Base-by-base conservation (phyloP, 108 stramenopile species). In the Skeletonema potamos region DNA sequence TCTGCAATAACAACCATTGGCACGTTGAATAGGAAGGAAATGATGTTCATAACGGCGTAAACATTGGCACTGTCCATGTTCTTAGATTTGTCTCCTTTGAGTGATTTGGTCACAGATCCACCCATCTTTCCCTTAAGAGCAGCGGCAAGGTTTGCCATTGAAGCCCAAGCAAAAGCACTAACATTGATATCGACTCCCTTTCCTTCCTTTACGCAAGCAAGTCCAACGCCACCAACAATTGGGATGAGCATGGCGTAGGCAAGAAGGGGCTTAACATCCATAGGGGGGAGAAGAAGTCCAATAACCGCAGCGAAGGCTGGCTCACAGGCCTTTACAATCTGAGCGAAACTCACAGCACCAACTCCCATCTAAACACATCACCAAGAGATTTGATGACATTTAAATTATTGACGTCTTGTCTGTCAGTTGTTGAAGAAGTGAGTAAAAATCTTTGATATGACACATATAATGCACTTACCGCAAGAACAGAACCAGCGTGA, bases 251-350 rank as follows among this genome's bases (percentile, higher is more conserved):
- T 92, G n/a, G 70, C 68, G 64, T 93, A 91, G n/a, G 92, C 92
- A 56, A 89, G 71, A 4, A 85, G 62, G 22, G 92, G 90, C 76
- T 97, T 95, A 39, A 95, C 72, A 62, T 92, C 90, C 62, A 83
- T 77, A 27, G 90, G 89, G 27, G 94, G 94, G 57, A 93, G 63
- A 33, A 97, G 67, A 17, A 95, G 78, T 17, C 96, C 95, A 37
- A 98, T 80, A 15, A 89, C 77, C 9, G 96, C 97, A 29, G 96
- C 94, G 76, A 98, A 97, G 51, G 91, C 92, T 15, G 97, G 97
- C 82, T 98, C 97, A 69, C 91, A 91, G 24, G 97, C 97, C 84
- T 98, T 98, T 62, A 98, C 96, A 70, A 98, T 97, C 73, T 98
- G 97, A 26, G 96, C 93, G 74, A 98, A 98, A 69, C 91, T 92